Percentiles rank a stretch among this genome's conserved stretches.
Conservation (phyloP, 345 rosid genomes). For the Gossypium rotundifolium region DNA sequence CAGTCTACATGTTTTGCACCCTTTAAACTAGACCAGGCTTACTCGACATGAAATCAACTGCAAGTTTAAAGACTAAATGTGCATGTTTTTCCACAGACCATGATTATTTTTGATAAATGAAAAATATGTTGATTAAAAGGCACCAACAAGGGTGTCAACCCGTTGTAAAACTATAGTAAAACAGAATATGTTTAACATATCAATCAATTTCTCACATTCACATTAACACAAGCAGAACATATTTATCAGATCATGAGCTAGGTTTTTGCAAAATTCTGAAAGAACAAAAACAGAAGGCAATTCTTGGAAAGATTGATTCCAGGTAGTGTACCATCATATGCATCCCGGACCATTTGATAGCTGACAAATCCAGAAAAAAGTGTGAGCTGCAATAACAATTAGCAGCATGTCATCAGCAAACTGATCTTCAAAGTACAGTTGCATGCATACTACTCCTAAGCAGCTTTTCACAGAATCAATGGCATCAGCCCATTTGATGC, state of each 20-base stretch:
- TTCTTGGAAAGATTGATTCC: slow-evolving; percentile 5
- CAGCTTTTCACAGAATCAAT: slow-evolving; percentile 1
- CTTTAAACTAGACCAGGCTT: background rate
- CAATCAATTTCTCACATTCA: slow-evolving; percentile 4
- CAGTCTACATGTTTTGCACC: background rate
- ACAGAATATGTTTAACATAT: background rate
- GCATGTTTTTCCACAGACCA: background rate
- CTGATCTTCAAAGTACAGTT: background rate
- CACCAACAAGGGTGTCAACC: background rate
- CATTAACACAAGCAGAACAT: background rate
- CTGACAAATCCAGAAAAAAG: slow-evolving; percentile 96
- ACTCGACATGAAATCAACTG: background rate
- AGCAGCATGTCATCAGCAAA: slow-evolving; percentile 22
- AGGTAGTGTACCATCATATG: slow-evolving; percentile 67
- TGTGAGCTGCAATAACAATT: slow-evolving; percentile 67
- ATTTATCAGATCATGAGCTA: background rate
- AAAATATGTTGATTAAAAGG: background rate
- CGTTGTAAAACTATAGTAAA: background rate
- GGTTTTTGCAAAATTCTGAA: background rate
- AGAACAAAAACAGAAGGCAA: background rate
- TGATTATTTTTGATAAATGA: background rate
- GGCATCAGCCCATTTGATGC: background rate
- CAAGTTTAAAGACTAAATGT: background rate
- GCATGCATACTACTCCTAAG: background rate
- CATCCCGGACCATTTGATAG: slow-evolving; percentile 98